Percentiles rank a stretch among this genome's conserved stretches.
These are phyloP conservation scores for Kwoniella mangroviensis DNA, from an alignment of 768 basidiomycete genomes.

Conservation along the genomic window DNA sequence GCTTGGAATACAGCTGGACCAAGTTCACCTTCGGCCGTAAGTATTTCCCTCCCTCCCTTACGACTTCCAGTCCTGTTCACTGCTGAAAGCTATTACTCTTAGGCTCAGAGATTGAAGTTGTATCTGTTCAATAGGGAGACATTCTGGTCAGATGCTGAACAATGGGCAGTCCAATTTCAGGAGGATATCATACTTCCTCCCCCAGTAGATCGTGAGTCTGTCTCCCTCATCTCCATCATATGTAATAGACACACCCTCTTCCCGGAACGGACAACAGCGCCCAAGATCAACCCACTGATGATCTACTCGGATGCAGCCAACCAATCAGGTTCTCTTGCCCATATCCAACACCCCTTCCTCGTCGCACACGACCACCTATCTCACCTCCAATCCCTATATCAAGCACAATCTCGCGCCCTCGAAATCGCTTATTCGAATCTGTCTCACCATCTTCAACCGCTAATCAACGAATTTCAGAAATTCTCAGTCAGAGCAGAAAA, in stretches of 20 bases:
- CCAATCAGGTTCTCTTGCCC: slow-evolving; percentile 9
- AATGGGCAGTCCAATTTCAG: slow-evolving; percentile 43
- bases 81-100: background rate
- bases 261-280: background rate
- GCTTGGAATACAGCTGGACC: slow-evolving; percentile 31
- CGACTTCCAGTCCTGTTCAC: too few species aligned
- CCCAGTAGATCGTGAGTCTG: slow-evolving; percentile 37
- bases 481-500: slow-evolving; percentile 41
- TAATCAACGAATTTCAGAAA: slow-evolving; percentile 36
- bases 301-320: background rate
- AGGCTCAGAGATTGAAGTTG: slow-evolving; percentile 32
- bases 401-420: slow-evolving; percentile 43
- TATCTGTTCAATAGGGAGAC: slow-evolving; percentile 53
- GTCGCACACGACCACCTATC: slow-evolving; percentile 45
- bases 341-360: slow-evolving; percentile 43
- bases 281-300: slow-evolving; percentile 3
- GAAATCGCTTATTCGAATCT: slow-evolving; percentile 49
- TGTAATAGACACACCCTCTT: background rate
- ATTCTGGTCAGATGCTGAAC: slow-evolving; percentile 50
- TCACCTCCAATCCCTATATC: slow-evolving; percentile 48
- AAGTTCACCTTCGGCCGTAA: slow-evolving; percentile 21
- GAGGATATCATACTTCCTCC: slow-evolving; percentile 46
- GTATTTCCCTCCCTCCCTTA: background rate
- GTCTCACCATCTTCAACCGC: slow-evolving; percentile 44
- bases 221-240: background rate